These are phyloP conservation scores for Raddia guianensis DNA, from an alignment of 176 grass and related monocot species.

Conservation along the genomic window DNA sequence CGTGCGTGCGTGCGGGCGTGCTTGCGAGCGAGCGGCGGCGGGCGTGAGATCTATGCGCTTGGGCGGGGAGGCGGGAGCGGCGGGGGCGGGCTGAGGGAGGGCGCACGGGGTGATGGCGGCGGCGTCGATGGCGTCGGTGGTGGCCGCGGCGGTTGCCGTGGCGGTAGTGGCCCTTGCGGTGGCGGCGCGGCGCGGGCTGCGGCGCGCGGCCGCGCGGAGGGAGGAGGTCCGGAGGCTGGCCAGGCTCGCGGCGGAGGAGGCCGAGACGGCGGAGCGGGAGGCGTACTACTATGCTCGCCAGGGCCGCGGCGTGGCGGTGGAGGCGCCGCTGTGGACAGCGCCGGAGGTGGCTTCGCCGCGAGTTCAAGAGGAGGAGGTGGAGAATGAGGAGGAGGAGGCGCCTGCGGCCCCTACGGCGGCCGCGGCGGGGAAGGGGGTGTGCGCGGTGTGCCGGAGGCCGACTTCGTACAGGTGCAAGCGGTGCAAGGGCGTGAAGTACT, in stretches of 20 bases:
- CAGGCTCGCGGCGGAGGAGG: slow-evolving; percentile 57
- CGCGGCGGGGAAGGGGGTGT: slow-evolving; percentile 33
- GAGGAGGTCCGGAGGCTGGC: slow-evolving; percentile 67
- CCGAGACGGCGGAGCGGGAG: slow-evolving; percentile 50
- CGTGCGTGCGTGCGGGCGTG: neutral
- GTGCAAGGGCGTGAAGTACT: slow-evolving; percentile 92
- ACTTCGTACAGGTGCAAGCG: slow-evolving; percentile 63
- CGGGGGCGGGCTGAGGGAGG: neutral
- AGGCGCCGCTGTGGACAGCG: slow-evolving; percentile 25
- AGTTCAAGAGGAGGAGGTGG: slow-evolving; percentile 5
- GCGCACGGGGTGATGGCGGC: neutral
- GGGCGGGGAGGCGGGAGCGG: neutral
- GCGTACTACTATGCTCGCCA: slow-evolving; percentile 25
- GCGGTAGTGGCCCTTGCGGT: slow-evolving; percentile 45
- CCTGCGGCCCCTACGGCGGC: neutral
- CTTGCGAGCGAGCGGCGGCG: slow-evolving; percentile 15
- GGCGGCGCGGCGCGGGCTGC: slow-evolving; percentile 39
- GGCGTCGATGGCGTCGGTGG: slow-evolving; percentile 32
- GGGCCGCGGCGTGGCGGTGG: neutral
- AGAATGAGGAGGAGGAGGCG: neutral
- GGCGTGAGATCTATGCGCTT: slow-evolving; percentile 42
- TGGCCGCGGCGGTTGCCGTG: slow-evolving; percentile 29
- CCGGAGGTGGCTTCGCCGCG: slow-evolving; percentile 15
- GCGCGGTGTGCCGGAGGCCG: slow-evolving; percentile 59
- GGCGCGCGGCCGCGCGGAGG: slow-evolving; percentile 44